These are phyloP conservation scores for Liquidambar formosana DNA, from an alignment of 164 flowering plant genomes.

Conservation along the genomic window DNA sequence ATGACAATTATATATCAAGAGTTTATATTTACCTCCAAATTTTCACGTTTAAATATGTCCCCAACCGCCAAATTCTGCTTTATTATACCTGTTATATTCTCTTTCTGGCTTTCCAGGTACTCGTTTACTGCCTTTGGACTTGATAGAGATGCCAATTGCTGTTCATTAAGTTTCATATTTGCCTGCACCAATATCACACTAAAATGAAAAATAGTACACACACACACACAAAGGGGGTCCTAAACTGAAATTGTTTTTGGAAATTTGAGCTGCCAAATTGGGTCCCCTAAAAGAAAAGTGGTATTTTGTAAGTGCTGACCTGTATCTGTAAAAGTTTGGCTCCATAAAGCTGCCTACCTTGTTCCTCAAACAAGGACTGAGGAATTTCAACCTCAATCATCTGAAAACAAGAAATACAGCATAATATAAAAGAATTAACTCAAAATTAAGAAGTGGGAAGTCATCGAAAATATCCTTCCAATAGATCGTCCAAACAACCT, in stretches of 20 bases:
- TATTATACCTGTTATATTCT: conserved; percentile 55
- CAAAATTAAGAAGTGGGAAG: not conserved
- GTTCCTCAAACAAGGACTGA: conserved; percentile 82
- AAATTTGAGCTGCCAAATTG: too few species aligned
- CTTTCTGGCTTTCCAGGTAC: conserved; percentile 66
- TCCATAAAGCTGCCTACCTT: conserved; percentile 90
- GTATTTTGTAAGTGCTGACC: conserved; percentile 34
- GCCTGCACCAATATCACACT: conserved; percentile 48
- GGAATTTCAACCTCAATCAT: conserved; percentile 89
- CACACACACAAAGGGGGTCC: too few species aligned
- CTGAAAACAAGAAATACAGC: conserved; percentile 35
- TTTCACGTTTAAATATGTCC: conserved; percentile 85
- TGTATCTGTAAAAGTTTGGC: conserved; percentile 79
- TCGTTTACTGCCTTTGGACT: conserved; percentile 77
- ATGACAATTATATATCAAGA: too few species aligned
- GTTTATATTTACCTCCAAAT: conserved; percentile 53
- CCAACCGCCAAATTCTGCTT: conserved; percentile 87
- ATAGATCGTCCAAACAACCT: too few species aligned
- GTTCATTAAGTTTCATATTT: conserved; percentile 59
- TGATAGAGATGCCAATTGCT: conserved; percentile 75
- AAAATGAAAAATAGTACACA: conserved; percentile 5
- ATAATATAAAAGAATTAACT: not conserved
- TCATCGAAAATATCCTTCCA: not conserved
- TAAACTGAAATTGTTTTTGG: too few species aligned
- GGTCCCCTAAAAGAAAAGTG: not conserved